Percentiles rank a stretch among this genome's conserved stretches.
phyloP scores from a whole-genome alignment of 306 rosid species.

The Sindora glabra region DNA sequence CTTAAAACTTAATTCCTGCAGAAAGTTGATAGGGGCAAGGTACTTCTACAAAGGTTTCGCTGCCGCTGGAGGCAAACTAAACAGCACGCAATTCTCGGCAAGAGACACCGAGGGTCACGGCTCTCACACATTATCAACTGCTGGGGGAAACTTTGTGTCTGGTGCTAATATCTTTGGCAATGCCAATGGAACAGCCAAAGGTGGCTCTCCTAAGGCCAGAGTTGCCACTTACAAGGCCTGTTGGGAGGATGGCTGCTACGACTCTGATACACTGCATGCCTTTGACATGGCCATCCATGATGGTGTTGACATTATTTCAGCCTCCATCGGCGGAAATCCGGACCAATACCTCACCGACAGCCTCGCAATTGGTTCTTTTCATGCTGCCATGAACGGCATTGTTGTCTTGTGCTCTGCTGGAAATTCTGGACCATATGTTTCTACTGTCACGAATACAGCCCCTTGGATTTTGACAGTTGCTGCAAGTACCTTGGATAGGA shows the following conservation, averaged over 20 bases:
- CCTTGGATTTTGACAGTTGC: slow-evolving; percentile 78
- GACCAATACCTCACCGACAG: too few relatives aligned
- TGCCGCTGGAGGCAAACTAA: not conserved
- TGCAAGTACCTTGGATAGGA: slow-evolving; percentile 66
- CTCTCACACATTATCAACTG: slow-evolving; percentile 69
- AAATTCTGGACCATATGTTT: slow-evolving; percentile 43
- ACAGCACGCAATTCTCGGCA: not conserved
- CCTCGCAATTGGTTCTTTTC: too few relatives aligned
- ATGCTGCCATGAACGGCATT: slow-evolving; percentile 50
- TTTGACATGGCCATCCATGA: too few relatives aligned
- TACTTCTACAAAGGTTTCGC: slow-evolving; percentile 60
- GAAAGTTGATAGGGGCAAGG: slow-evolving; percentile 76
- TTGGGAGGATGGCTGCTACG: too few relatives aligned
- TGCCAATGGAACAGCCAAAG: slow-evolving; percentile 66
- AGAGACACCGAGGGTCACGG: slow-evolving; percentile 62
- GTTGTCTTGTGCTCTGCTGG: slow-evolving; percentile 51
- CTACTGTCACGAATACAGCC: slow-evolving; percentile 36
- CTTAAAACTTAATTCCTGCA: slow-evolving; percentile 5
- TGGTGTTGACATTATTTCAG: too few relatives aligned
- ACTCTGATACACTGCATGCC: too few relatives aligned
- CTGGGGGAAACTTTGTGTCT: slow-evolving; percentile 52
- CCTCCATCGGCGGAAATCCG: too few relatives aligned
- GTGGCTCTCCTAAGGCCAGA: slow-evolving; percentile 74
- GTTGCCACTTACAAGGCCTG: too few relatives aligned
- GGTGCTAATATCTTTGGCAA: slow-evolving; percentile 41